A percentile compares a stretch with the other conserved stretches of the same genome.
phyloP scores from a whole-genome alignment of 768 basidiomycete species.

The Suillus weaverae region DNA sequence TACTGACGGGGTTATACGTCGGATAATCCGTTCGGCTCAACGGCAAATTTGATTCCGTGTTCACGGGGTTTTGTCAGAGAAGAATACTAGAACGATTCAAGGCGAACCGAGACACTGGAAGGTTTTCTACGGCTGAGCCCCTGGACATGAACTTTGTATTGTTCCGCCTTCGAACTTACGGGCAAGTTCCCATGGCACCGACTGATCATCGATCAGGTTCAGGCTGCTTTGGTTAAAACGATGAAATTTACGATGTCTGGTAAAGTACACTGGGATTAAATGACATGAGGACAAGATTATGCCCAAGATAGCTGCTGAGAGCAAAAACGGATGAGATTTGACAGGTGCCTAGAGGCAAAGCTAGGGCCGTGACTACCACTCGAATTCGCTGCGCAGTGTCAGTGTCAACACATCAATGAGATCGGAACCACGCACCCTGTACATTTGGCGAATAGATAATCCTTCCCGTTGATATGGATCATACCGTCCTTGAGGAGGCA shows the following conservation, averaged over 20 bases:
- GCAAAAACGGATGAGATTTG: background rate
- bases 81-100: background rate
- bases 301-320: background rate
- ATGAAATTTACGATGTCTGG: background rate
- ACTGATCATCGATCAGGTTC: background rate
- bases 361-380: constrained; percentile 36
- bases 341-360: background rate
- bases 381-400: constrained; percentile 39
- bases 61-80: background rate
- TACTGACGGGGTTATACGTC: background rate
- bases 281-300: background rate
- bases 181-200: background rate
- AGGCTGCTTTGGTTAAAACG: background rate
- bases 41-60: background rate
- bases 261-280: constrained; percentile 22
- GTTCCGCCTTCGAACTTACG: background rate
- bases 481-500: constrained; percentile 96
- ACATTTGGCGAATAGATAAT: constrained; percentile 97
- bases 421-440: constrained; percentile 68
- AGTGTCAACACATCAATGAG: constrained; percentile 2
- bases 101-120: background rate
- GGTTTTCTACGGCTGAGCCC: background rate
- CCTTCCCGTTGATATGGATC: constrained; percentile 95
- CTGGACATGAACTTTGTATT: background rate
- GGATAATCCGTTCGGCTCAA: constrained; percentile 2